Evolutionary conservation across 2,329 filamentous ascomycete genomes (phyloP).

Genomic region (Fusarium multiceps): DNA sequence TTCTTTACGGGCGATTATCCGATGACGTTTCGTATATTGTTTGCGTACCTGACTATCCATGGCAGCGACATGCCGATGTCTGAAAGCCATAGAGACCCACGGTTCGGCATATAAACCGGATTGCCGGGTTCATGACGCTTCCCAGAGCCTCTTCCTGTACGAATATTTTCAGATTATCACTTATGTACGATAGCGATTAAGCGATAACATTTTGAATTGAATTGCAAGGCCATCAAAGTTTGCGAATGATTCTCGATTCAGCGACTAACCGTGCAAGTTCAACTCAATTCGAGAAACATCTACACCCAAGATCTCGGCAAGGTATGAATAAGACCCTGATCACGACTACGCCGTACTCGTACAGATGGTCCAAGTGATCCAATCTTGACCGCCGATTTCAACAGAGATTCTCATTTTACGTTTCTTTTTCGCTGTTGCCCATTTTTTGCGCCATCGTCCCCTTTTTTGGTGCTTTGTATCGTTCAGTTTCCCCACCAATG

Average conservation of each 20-base stretch:
- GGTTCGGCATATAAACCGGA: background rate
- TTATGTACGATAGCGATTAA: background rate
- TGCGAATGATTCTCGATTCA: background rate
- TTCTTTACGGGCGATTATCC: background rate
- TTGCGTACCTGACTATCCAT: background rate
- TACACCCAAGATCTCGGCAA: background rate
- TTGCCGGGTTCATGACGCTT: background rate
- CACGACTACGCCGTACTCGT: slow-evolving; percentile 1
- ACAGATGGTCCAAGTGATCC: background rate
- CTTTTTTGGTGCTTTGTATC: background rate
- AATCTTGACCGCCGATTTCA: slow-evolving; percentile 21
- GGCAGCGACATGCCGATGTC: background rate
- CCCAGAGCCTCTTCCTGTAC: background rate
- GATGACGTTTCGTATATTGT: background rate
- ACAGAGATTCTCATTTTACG: background rate
- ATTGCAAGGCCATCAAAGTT: background rate
- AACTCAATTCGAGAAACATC: background rate
- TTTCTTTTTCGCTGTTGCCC: background rate
- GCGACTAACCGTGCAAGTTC: background rate
- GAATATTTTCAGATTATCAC: background rate
- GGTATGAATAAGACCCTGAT: background rate
- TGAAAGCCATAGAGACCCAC: background rate
- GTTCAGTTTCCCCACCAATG: slow-evolving; percentile 13
- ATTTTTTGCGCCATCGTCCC: slow-evolving; percentile 1
- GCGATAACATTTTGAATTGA: background rate